phyloP scores from a whole-genome alignment of 108 stramenopile species.

The Ochromonas danica region DNA sequence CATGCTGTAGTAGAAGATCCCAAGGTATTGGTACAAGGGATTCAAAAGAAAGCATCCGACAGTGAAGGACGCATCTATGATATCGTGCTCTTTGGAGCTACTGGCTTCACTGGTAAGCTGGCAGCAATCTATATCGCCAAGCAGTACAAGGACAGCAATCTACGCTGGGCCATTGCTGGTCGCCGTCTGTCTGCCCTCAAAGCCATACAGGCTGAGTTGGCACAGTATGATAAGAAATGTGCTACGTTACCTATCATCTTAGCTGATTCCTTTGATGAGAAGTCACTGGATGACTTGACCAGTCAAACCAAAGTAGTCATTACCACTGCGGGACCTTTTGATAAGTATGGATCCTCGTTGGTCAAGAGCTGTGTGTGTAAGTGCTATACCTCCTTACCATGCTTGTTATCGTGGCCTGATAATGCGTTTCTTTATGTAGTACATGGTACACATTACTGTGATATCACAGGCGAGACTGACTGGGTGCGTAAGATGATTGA shows the following conservation, averaged over 20 bases:
- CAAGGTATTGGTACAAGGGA: no score
- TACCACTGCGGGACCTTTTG: conserved; percentile 82
- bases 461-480: conserved; percentile 83
- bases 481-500: conserved; percentile 74
- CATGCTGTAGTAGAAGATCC: no score
- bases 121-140: conserved; percentile 54
- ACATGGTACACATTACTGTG: conserved; percentile 75
- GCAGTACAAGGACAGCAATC: conserved; percentile 26
- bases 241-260: conserved; percentile 39
- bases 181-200: conserved; percentile 37
- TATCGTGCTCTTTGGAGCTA: conserved; percentile 75
- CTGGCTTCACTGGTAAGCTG: conserved; percentile 77
- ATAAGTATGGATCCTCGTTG: conserved; percentile 66
- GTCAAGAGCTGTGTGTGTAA: conserved; percentile 70
- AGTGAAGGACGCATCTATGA: conserved; percentile 36
- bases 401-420: no score
- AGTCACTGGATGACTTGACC: conserved; percentile 66
- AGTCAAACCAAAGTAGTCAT: conserved; percentile 67
- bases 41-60: not conserved
- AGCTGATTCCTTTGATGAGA: conserved; percentile 51
- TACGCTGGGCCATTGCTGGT: conserved; percentile 70
- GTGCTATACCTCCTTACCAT: not conserved
- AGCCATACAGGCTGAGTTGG: conserved; percentile 37
- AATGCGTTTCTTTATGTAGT: conserved; percentile 1
- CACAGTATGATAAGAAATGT: conserved; percentile 57